These are phyloP conservation scores for Tricholoma saponaceum DNA, from an alignment of 768 basidiomycete species.

Conservation along the genomic window DNA sequence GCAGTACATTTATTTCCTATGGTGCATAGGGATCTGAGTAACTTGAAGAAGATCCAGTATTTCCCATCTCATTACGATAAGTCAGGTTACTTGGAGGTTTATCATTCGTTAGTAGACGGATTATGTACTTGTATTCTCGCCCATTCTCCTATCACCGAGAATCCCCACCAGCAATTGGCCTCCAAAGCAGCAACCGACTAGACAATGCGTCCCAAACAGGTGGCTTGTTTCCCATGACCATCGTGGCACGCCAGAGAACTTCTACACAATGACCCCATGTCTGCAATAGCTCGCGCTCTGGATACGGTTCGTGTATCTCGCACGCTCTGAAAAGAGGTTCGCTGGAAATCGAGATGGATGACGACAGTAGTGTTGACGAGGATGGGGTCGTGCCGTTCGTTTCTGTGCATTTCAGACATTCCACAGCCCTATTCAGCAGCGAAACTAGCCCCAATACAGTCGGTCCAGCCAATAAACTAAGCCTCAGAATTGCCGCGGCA, in stretches of 20 bases:
- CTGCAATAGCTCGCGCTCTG: constrained; percentile 23
- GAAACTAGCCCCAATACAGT: constrained; percentile 20
- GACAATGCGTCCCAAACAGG: constrained; percentile 52
- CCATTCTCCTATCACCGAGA: constrained; percentile 49
- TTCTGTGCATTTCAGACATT: constrained; percentile 27
- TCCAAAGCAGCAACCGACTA: constrained; percentile 53
- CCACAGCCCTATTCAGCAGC: constrained; percentile 26
- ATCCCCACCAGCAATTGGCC: constrained; percentile 37
- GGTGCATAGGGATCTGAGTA: too few species aligned
- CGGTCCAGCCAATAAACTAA: constrained; percentile 29
- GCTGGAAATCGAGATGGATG: constrained; percentile 7
- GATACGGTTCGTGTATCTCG: constrained; percentile 30
- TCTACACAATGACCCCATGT: constrained; percentile 53
- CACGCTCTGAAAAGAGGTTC: constrained; percentile 21
- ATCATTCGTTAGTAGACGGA: constrained; percentile 4
- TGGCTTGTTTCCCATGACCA: constrained; percentile 29
- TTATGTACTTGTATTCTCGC: constrained; percentile 34
- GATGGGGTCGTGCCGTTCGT: constrained; percentile 10
- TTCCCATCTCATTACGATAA: too few species aligned
- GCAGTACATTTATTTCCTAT: too few species aligned
- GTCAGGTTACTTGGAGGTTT: too few species aligned
- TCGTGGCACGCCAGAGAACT: constrained; percentile 50
- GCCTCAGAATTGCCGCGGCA: constrained; percentile 29
- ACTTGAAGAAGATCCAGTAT: too few species aligned
- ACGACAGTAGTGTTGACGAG: not conserved